These are phyloP conservation scores for Paecilomyces dactylethromorphus DNA, from an alignment of 2,329 filamentous ascomycete species.

Conservation along the genomic window DNA sequence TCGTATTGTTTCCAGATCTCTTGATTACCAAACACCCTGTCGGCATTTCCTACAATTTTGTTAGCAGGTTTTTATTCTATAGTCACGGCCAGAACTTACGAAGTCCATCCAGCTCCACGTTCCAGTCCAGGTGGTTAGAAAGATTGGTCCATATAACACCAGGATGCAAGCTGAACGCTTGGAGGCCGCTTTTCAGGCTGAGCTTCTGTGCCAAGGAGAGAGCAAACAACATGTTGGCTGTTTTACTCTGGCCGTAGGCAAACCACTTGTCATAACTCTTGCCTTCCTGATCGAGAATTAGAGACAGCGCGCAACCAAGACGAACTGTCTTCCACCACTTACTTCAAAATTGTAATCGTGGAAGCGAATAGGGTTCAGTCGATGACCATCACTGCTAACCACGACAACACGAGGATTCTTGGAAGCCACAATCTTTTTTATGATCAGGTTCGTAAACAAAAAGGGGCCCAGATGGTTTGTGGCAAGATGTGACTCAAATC, in stretches of 20 bases:
- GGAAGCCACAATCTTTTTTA: conserved; percentile 22
- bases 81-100: not conserved
- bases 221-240: conserved; percentile 5
- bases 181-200: conserved; percentile 2
- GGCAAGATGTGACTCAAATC: conserved; percentile 32
- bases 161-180: conserved; percentile 6
- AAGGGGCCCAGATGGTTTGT: conserved; percentile 36
- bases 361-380: conserved; percentile 36
- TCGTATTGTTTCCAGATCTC: not conserved
- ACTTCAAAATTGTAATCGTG: conserved; percentile 41
- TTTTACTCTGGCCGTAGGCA: conserved; percentile 7
- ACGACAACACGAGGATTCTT: conserved; percentile 34
- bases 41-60: not conserved
- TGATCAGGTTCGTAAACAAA: conserved; percentile 33
- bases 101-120: not conserved
- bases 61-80: not conserved
- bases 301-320: not conserved
- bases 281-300: not conserved
- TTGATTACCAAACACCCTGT: not conserved
- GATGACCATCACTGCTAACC: conserved; percentile 40
- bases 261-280: conserved; percentile 5
- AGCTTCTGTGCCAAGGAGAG: conserved; percentile 6
- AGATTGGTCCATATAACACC: conserved; percentile 1
- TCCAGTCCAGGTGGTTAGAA: not conserved
- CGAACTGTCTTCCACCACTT: not conserved